These are phyloP conservation scores for Backusella mclennaniae DNA, from an alignment of 192 early-diverging fungal species.

Conservation along the genomic window DNA sequence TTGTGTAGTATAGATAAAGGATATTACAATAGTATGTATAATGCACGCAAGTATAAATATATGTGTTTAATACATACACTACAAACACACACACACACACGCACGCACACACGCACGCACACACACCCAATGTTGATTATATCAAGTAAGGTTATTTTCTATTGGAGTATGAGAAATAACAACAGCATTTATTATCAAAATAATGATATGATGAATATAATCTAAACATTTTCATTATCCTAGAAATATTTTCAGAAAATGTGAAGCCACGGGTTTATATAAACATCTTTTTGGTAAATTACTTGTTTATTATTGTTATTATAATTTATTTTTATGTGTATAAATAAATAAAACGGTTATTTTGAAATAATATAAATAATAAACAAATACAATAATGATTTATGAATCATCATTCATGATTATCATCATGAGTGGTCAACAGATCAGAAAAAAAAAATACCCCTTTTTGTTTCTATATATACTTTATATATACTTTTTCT, in stretches of 20 bases:
- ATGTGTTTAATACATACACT: background rate
- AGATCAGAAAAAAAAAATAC: background rate
- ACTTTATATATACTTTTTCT: background rate
- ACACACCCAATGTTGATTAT: background rate
- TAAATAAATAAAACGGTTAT: background rate
- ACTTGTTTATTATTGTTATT: background rate
- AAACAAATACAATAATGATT: background rate
- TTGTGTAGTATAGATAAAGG: background rate
- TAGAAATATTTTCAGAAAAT: background rate
- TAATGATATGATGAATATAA: background rate
- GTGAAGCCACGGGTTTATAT: background rate
- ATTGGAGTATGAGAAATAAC: background rate
- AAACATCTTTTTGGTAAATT: conserved; percentile 1
- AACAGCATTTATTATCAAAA: background rate
- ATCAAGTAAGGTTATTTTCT: background rate
- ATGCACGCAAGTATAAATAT: background rate
- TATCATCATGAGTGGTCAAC: background rate
- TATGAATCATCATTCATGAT: background rate
- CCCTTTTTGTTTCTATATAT: background rate
- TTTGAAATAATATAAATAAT: background rate
- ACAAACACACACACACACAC: background rate
- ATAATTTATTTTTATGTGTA: background rate
- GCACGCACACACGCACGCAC: background rate
- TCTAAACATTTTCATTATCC: background rate
- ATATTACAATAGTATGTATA: too few species aligned